A percentile compares a stretch with the other conserved stretches of the same genome.
These are phyloP conservation scores for Taphrina wiesneri DNA, from an alignment of 1,139 yeast genomes.

Conservation along the genomic window DNA sequence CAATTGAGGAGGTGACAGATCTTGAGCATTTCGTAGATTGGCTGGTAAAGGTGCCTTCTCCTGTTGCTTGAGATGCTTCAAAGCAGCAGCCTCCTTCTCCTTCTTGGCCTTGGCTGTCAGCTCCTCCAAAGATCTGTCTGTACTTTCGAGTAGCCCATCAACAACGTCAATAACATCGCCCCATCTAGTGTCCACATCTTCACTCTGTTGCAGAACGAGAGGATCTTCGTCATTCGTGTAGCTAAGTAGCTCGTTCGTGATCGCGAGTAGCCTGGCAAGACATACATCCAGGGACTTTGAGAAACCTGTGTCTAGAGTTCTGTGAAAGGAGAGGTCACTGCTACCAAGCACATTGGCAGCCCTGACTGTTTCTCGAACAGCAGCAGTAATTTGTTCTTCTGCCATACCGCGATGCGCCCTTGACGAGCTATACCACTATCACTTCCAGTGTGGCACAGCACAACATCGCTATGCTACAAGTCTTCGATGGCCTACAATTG, in stretches of 20 bases:
- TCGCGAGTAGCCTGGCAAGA: constrained; percentile 52
- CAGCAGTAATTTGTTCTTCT: constrained; percentile 15
- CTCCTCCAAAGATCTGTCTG: constrained; percentile 64
- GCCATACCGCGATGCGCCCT: constrained; percentile 4
- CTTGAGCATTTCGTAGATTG: constrained; percentile 44
- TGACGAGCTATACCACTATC: no score
- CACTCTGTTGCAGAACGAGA: constrained; percentile 49
- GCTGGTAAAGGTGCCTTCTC: constrained; percentile 37
- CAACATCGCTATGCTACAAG: no score
- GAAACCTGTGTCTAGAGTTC: constrained; percentile 61
- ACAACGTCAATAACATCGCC: constrained; percentile 60
- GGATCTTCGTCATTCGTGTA: constrained; percentile 50
- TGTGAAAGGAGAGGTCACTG: constrained; percentile 75
- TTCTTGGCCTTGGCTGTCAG: constrained; percentile 39
- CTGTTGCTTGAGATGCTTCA: constrained; percentile 12
- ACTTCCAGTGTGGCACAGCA: no score
- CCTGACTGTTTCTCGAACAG: constrained; percentile 44
- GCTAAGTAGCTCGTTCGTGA: constrained; percentile 58
- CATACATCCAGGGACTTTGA: constrained; percentile 51
- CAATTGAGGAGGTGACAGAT: constrained; percentile 70
- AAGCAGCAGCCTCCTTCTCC: constrained; percentile 31
- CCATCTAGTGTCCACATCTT: constrained; percentile 59
- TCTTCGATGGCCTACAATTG: neutral
- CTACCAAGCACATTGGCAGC: constrained; percentile 72
- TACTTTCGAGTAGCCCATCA: constrained; percentile 69